phyloP scores from a whole-genome alignment of 495 filamentous ascomycete genomes.

The Terfezia claveryi region DNA sequence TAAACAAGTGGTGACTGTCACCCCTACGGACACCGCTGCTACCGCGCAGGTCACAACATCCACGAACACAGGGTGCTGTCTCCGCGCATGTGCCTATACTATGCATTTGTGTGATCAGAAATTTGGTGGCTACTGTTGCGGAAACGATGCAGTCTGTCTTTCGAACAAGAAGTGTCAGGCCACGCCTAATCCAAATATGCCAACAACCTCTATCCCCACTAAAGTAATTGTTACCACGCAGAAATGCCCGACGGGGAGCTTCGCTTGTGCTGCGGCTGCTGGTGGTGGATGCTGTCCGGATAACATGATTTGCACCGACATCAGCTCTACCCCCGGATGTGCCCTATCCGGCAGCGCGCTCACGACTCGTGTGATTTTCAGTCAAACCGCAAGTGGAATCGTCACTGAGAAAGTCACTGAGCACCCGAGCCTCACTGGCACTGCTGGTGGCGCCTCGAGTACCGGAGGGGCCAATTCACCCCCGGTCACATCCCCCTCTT shows the following conservation, averaged over 20 bases:
- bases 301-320: constrained; percentile 18
- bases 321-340: too few relatives aligned
- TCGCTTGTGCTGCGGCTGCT: constrained; percentile 22
- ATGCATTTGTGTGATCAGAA: background rate
- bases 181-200: background rate
- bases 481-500: too few relatives aligned
- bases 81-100: background rate
- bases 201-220: background rate
- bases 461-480: too few relatives aligned
- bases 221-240: background rate
- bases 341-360: too few relatives aligned
- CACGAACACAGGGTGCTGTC: background rate
- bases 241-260: constrained; percentile 14
- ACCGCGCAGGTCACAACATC: background rate
- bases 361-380: too few relatives aligned
- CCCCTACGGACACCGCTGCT: constrained; percentile 4
- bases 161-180: background rate
- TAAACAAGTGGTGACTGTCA: constrained; percentile 5
- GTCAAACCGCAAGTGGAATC: too few relatives aligned
- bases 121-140: background rate
- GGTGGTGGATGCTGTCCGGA: constrained; percentile 27
- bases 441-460: too few relatives aligned
- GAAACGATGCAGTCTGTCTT: background rate
- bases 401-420: too few relatives aligned
- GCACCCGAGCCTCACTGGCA: too few relatives aligned